A percentile compares a stretch with the other conserved stretches of the same genome.
Conservation (phyloP, 148 eudicot species). For the Dianthus caryophyllus region DNA sequence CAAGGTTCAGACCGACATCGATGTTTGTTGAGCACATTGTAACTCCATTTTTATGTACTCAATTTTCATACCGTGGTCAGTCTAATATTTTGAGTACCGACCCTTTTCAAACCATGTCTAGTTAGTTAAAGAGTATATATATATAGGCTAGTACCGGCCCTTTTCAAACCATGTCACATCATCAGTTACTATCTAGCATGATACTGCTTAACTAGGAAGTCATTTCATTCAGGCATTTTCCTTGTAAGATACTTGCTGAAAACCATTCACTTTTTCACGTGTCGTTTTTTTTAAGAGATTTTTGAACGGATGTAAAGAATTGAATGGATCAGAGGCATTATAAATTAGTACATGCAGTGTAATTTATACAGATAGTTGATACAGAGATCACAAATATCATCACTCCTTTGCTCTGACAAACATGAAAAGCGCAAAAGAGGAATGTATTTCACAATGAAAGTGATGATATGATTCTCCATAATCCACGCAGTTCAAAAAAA, state of each 20-base stretch:
- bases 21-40: conserved; percentile 41
- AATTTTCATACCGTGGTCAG: conserved; percentile 27
- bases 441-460: too few species aligned
- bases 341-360: too few species aligned
- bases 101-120: conserved; percentile 31
- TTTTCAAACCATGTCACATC: conserved; percentile 13
- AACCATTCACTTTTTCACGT: too few species aligned
- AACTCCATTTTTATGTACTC: conserved; percentile 2
- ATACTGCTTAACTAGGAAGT: conserved; percentile 19
- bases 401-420: too few species aligned
- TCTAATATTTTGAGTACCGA: conserved; percentile 25
- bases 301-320: too few species aligned
- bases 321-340: too few species aligned
- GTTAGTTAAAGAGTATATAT: conserved; percentile 30
- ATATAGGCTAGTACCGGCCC: conserved; percentile 19
- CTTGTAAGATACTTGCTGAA: conserved; percentile 30
- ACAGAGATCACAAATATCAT: too few species aligned
- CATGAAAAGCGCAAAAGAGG: too few species aligned
- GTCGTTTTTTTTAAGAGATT: too few species aligned
- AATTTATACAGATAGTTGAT: too few species aligned
- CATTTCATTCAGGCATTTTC: conserved; percentile 20
- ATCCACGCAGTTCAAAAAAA: too few species aligned
- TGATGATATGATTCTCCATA: too few species aligned
- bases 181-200: conserved; percentile 15
- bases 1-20: conserved; percentile 52